Conservation (phyloP, 1,139 yeast species). For the Casaregolazyma suthepensis region DNA sequence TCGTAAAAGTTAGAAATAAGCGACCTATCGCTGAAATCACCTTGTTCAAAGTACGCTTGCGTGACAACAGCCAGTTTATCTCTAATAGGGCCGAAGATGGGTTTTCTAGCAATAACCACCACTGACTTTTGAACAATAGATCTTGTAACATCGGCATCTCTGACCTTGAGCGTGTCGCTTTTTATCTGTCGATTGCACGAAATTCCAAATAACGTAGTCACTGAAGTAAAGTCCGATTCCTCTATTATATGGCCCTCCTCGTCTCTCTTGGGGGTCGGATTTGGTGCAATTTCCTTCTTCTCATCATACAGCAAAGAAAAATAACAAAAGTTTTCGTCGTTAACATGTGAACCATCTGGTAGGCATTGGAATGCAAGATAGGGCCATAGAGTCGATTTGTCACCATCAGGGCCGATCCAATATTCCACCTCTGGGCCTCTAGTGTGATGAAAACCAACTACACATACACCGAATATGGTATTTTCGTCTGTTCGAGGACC, state of each 20-base stretch:
- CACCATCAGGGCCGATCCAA: slow-evolving; percentile 67
- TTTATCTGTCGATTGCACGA: slow-evolving; percentile 85
- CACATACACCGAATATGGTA: slow-evolving; percentile 72
- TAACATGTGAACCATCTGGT: slow-evolving; percentile 92
- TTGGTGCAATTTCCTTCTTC: slow-evolving; percentile 41
- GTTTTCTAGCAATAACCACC: slow-evolving; percentile 81
- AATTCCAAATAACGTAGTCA: slow-evolving; percentile 82
- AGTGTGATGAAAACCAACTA: slow-evolving; percentile 90
- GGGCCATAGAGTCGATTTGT: slow-evolving; percentile 61
- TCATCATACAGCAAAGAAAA: slow-evolving; percentile 81
- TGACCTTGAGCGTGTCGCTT: slow-evolving; percentile 51
- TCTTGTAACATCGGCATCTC: slow-evolving; percentile 67
- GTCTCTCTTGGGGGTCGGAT: slow-evolving; percentile 37
- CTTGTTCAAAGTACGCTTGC: slow-evolving; percentile 76
- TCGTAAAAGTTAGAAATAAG: slow-evolving; percentile 67
- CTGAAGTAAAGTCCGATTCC: slow-evolving; percentile 37
- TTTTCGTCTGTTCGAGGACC: slow-evolving; percentile 21
- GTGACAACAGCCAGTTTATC: slow-evolving; percentile 90
- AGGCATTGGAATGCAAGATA: slow-evolving; percentile 87
- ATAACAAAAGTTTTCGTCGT: slow-evolving; percentile 88
- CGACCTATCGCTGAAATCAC: slow-evolving; percentile 62
- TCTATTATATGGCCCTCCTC: slow-evolving; percentile 29
- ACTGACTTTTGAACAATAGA: slow-evolving; percentile 89
- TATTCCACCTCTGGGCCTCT: slow-evolving; percentile 95
- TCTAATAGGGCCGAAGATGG: slow-evolving; percentile 75